Evolutionary conservation across 306 rosid genomes (phyloP).

Genomic region (Sicyos baderoa): DNA sequence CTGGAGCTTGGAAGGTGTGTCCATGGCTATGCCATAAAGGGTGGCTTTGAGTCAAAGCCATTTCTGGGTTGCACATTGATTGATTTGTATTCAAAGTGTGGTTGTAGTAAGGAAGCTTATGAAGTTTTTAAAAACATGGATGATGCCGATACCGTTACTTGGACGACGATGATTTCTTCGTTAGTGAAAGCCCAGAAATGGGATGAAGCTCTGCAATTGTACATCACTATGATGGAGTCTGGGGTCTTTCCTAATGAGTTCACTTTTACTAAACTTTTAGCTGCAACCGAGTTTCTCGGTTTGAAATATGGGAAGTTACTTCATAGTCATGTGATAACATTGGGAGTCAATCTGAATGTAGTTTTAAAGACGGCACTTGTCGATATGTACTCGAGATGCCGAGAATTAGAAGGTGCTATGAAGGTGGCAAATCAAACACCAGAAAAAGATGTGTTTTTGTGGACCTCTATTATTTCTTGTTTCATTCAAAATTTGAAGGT

Average conservation of each 20-base stretch:
- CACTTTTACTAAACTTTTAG: conserved; percentile 52
- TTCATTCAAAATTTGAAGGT: conserved; percentile 36
- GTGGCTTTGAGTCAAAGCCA: conserved; percentile 40
- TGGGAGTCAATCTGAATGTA: conserved; percentile 46
- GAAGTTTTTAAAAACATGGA: conserved; percentile 31
- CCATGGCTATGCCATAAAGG: conserved; percentile 48
- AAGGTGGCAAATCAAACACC: conserved; percentile 48
- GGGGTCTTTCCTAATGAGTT: conserved; percentile 47
- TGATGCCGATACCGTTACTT: conserved; percentile 44
- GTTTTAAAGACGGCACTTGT: conserved; percentile 54
- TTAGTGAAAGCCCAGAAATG: conserved; percentile 39
- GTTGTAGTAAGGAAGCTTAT: conserved; percentile 29
- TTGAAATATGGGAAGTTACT: conserved; percentile 43
- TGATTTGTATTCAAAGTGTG: conserved; percentile 46
- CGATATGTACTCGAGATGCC: conserved; percentile 50
- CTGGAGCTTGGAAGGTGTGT: conserved; percentile 32
- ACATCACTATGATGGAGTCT: conserved; percentile 36
- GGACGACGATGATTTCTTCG: conserved; percentile 63
- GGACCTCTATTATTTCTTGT: conserved; percentile 56
- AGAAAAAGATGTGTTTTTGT: conserved; percentile 47
- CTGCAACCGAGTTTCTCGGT: conserved; percentile 29
- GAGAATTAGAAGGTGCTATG: conserved; percentile 37
- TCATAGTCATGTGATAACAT: conserved; percentile 41
- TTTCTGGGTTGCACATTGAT: conserved; percentile 40
- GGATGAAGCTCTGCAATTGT: conserved; percentile 37